Conservation (phyloP, 2,329 filamentous ascomycete genomes). For the Monosporascus sp. region DNA sequence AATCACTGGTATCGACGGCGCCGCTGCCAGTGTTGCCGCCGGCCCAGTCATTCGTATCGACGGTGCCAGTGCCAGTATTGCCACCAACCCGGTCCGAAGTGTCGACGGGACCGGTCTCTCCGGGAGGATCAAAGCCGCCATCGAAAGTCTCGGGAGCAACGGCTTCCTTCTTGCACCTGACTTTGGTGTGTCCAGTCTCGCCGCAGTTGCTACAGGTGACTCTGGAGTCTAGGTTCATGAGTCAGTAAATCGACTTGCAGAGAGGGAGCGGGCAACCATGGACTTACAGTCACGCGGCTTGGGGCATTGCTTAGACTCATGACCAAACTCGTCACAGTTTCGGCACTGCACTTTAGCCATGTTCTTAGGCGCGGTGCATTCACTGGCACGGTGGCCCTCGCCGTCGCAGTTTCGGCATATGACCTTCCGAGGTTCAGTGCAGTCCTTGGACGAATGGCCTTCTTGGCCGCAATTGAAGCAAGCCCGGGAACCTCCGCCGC, state of each 20-base stretch:
- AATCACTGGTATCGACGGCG: neutral
- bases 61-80: neutral
- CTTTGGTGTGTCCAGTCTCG: conserved; percentile 40
- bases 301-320: conserved; percentile 44
- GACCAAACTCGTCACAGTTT: conserved; percentile 48
- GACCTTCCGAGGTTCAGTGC: conserved; percentile 40
- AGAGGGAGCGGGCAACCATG: neutral
- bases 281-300: conserved; percentile 50
- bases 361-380: conserved; percentile 50
- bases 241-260: conserved; percentile 14
- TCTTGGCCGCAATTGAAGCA: conserved; percentile 61
- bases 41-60: neutral
- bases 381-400: conserved; percentile 55
- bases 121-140: conserved; percentile 6
- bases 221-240: conserved; percentile 34
- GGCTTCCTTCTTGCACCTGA: conserved; percentile 28
- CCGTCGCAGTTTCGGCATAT: conserved; percentile 58
- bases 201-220: conserved; percentile 56
- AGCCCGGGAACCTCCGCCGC: conserved; percentile 43
- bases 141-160: conserved; percentile 7
- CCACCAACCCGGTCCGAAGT: conserved; percentile 2
- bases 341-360: conserved; percentile 38
- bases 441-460: conserved; percentile 52
- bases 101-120: conserved; percentile 4
- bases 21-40: neutral